These are phyloP conservation scores for Furculomyces boomerangus DNA, from an alignment of 371 early-diverging fungal species.

Conservation along the genomic window DNA sequence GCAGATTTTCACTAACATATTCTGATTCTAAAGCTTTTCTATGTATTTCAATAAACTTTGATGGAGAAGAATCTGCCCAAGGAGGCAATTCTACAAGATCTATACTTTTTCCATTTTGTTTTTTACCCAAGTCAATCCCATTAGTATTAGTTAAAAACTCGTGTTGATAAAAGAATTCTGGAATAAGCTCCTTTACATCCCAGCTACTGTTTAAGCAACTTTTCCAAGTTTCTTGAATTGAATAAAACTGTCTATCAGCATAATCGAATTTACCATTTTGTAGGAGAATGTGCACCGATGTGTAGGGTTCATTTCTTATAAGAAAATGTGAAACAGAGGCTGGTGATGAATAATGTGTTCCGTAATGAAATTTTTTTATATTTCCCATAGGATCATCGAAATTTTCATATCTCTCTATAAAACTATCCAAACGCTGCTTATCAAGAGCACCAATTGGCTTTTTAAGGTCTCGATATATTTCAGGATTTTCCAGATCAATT, in stretches of 20 bases:
- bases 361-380: slow-evolving; percentile 44
- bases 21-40: slow-evolving; percentile 80
- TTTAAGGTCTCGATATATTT: slow-evolving; percentile 41
- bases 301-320: slow-evolving; percentile 51
- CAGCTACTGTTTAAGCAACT: slow-evolving; percentile 26
- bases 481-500: slow-evolving; percentile 36
- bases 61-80: slow-evolving; percentile 70
- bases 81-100: slow-evolving; percentile 54
- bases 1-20: slow-evolving; percentile 61
- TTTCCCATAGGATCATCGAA: slow-evolving; percentile 56
- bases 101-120: slow-evolving; percentile 31
- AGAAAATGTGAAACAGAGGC: slow-evolving; percentile 47
- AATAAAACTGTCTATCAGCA: slow-evolving; percentile 34
- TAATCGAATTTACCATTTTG: slow-evolving; percentile 63
- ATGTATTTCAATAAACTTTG: slow-evolving; percentile 71
- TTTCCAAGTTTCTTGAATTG: slow-evolving; percentile 20
- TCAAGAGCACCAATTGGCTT: slow-evolving; percentile 55
- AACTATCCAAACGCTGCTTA: slow-evolving; percentile 29
- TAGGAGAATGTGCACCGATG: slow-evolving; percentile 41
- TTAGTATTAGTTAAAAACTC: slow-evolving; percentile 47
- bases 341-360: slow-evolving; percentile 59
- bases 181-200: slow-evolving; percentile 60
- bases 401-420: slow-evolving; percentile 40
- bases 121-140: slow-evolving; percentile 36
- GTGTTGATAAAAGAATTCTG: slow-evolving; percentile 56